Conservation (phyloP, 805 yeast species). For the Pachysolen tannophilus region DNA sequence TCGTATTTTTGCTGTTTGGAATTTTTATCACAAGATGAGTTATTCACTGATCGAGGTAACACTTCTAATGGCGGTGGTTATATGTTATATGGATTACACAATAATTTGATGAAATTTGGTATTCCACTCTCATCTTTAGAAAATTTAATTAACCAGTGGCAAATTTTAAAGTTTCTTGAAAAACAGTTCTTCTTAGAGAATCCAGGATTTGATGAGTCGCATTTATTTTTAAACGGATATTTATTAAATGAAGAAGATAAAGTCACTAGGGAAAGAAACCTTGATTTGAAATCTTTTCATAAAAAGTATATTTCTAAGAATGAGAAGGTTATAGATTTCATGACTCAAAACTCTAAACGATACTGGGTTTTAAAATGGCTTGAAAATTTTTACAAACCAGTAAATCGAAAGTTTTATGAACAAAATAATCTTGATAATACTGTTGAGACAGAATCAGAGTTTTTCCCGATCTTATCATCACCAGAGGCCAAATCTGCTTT, state of each 20-base stretch:
- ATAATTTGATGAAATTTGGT: conserved; percentile 20
- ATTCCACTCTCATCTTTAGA: conserved; percentile 18
- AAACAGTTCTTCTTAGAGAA: conserved; percentile 26
- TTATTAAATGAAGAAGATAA: background rate
- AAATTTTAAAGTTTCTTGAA: conserved; percentile 12
- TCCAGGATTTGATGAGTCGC: conserved; percentile 25
- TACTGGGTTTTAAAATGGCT: background rate
- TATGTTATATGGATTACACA: conserved; percentile 18
- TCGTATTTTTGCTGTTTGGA: background rate
- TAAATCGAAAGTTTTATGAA: too few relatives aligned
- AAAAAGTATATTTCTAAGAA: background rate
- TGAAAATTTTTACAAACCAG: too few relatives aligned
- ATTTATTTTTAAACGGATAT: conserved; percentile 14
- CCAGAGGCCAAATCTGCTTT: conserved; percentile 15
- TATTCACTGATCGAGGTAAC: conserved; percentile 15
- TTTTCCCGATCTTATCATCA: background rate
- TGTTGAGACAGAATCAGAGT: background rate
- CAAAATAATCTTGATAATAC: too few relatives aligned
- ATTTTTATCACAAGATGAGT: conserved; percentile 11
- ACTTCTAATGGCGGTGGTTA: conserved; percentile 16
- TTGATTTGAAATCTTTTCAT: conserved; percentile 11
- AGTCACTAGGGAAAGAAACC: too few relatives aligned
- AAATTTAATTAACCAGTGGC: conserved; percentile 21
- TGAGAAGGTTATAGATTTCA: background rate
- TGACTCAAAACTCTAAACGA: background rate